Base-by-base conservation (phyloP, 441 rosid species). In the Populus hybrid region DNA sequence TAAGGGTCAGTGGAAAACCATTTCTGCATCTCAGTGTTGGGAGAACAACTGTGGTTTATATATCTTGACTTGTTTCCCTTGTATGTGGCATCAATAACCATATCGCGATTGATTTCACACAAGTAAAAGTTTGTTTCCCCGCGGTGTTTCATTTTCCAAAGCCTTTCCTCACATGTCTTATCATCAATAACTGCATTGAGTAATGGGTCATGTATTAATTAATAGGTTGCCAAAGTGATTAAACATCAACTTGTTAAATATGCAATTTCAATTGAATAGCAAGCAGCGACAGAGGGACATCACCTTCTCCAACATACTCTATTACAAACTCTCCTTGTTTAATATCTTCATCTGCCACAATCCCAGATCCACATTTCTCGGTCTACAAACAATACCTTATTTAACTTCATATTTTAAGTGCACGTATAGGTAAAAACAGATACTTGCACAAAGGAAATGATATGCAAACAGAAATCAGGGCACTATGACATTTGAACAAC, bases 261-360 rank as follows among this genome's bases (percentile, higher is more conserved):
- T 57, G 23, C 40, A 70, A 72, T 46, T 72, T 34, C 68, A 65
- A 67, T 46, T 12, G 64, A n/a, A 67, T 38, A 36, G 72, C 66
- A 77, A 73, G 40, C 68, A 76, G 82, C 30, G 70, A 81, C 42
- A 36, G 72, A 6, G 23, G 76, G 77, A 77, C 38, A 73, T 85
- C 70, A 96, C 99, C 97, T 93, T 97, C 98, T 67, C 99, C 99
- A 26, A 94, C 98, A 82, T 97, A 94, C 86, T 97, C 98, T 85
- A 97, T 92, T 74, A 94, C 87, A 84, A 93, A 97, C 84, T 97
- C 98, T 81, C 98, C 98, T 34, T 77, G 87, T 71, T 83, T 85
- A 77, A 97, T 93, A 77, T 93, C 94, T 85, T 97, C 98, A 81
- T 94, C 97, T 23, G 99, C 91, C 82, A 93, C 90, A 83, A 97